Base-by-base conservation (phyloP, 257 asterid species). In the Craterostigma plantagineum region DNA sequence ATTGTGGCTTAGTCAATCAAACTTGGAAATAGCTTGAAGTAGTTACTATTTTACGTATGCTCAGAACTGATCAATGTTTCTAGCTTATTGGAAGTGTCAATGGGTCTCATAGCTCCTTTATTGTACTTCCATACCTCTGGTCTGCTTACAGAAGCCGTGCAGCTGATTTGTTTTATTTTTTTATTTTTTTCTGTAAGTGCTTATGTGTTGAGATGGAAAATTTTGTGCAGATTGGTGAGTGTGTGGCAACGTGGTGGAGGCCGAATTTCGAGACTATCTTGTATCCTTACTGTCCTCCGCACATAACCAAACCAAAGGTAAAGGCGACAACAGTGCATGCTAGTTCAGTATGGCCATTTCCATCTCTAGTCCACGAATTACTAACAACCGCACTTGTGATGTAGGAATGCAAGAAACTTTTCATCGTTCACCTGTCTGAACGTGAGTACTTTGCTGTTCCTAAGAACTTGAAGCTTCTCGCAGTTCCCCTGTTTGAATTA, bases 211-310 rank as follows among this genome's bases (percentile, higher is more conserved):
- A 9, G 14, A 36, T 36, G 40, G 17, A 33, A 18, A 43, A 15
- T 4, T 3, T 3, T 10, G 1, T 14, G 68, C 79, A 87, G 98
- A 69, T 87, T 18, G 98, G 98, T 7, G 98, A 87, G 66, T 87
- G 95, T 60, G 92, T 82, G 54, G 98, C 94, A 23, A 67, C 54
- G 43, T 83, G 98, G 98, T 90, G 95, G 95, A 79, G 95, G 51
- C 98, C 98, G 4, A 90, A 82, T 60, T 90, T 90, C 43, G 98
- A 90, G 57, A 83, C 93, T 27, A 70, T 64, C 42, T 79, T 83
- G 93, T 90, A 90, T 18, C 98, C 98, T 17, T 90, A 90, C 60
- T 79, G 91, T 41, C 98, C 98, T 30, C 93, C 98, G 14, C 98
- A 90, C 67, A 90, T 90, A 55, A 72, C 98, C 15, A 81, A 81